Evolutionary conservation across 2,329 filamentous ascomycete genomes (phyloP).

Genomic region (Phaeosphaeria sp.): DNA sequence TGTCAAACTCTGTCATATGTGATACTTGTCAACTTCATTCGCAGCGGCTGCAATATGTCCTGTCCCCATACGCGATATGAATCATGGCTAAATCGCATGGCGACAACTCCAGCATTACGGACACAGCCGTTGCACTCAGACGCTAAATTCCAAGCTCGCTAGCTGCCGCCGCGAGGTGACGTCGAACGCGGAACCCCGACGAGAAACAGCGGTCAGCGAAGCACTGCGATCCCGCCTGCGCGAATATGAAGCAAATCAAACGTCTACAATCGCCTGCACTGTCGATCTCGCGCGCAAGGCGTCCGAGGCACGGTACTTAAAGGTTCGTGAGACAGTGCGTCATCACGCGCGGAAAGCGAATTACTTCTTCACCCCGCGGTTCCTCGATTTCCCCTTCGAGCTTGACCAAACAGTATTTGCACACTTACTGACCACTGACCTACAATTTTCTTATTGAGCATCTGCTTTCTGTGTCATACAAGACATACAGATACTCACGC

Average conservation of each 20-base stretch:
- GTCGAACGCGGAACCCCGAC: background rate
- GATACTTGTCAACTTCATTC: background rate
- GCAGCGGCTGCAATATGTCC: background rate
- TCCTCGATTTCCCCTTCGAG: background rate
- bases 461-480: background rate
- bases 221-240: background rate
- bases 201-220: background rate
- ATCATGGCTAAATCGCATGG: background rate
- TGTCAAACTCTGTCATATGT: background rate
- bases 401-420: background rate
- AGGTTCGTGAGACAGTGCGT: slow-evolving; percentile 18
- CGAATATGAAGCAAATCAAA: slow-evolving; percentile 23
- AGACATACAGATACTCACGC: too few species aligned
- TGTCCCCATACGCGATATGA: background rate
- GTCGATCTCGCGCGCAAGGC: slow-evolving; percentile 22
- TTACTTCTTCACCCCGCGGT: slow-evolving; percentile 3
- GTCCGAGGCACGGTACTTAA: slow-evolving; percentile 10
- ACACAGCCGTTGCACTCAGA: background rate
- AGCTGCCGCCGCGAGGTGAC: background rate
- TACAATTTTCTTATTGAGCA: background rate
- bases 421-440: background rate
- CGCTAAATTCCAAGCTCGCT: background rate
- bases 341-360: slow-evolving; percentile 15
- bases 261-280: slow-evolving; percentile 10
- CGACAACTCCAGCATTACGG: background rate